phyloP scores from a whole-genome alignment of 176 grass and related monocot genomes.

The Oryza rufipogon region DNA sequence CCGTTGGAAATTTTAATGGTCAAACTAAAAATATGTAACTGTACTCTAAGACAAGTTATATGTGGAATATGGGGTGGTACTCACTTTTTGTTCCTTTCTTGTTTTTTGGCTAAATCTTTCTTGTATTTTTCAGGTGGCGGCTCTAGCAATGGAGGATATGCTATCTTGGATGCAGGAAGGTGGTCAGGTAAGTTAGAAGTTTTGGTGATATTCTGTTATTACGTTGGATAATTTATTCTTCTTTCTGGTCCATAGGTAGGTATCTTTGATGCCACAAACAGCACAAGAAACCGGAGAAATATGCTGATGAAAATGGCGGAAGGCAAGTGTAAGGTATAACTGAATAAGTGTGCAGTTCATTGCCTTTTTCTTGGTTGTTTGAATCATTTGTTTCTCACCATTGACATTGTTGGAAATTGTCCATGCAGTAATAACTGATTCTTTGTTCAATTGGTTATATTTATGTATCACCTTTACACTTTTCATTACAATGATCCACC shows the following conservation, averaged over 20 bases:
- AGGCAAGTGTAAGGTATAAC: slow-evolving; percentile 95
- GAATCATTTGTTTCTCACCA: slow-evolving; percentile 22
- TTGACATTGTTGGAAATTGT: slow-evolving; percentile 2
- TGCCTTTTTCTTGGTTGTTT: slow-evolving; percentile 22
- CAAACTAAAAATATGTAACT: slow-evolving; percentile 2
- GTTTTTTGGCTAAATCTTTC: slow-evolving; percentile 34
- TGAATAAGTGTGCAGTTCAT: slow-evolving; percentile 9
- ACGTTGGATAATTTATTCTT: slow-evolving; percentile 36
- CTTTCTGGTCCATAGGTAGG: slow-evolving; percentile 62
- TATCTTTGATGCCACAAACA: slow-evolving; percentile 99
- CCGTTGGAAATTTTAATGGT: slow-evolving; percentile 17
- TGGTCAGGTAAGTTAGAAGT: slow-evolving; percentile 67
- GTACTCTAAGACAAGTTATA: background rate
- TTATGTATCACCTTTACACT: slow-evolving; percentile 7
- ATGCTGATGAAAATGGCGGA: slow-evolving; percentile 98
- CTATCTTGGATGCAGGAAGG: slow-evolving; percentile 95
- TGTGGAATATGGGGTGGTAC: background rate
- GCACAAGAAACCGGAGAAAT: slow-evolving; percentile 87
- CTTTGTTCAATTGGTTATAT: background rate
- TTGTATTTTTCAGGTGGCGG: slow-evolving; percentile 67
- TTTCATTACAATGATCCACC: background rate
- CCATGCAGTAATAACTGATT: background rate
- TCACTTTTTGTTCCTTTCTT: background rate
- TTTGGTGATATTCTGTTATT: slow-evolving; percentile 12
- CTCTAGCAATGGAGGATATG: slow-evolving; percentile 99